Evolutionary conservation across 345 rosid species (phyloP).

Genomic region (Salix koriyanagi): DNA sequence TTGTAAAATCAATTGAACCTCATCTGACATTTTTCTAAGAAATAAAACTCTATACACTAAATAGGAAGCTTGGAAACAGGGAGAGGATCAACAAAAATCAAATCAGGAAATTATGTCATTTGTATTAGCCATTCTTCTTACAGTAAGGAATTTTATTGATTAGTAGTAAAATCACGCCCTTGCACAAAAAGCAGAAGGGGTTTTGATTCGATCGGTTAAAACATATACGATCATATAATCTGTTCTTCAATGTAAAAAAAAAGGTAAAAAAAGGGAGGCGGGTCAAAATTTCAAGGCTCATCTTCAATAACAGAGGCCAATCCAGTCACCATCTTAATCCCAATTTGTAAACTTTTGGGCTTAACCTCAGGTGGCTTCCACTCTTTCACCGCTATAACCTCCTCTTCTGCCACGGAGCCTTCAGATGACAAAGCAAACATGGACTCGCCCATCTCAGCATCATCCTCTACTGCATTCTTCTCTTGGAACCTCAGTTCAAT

Average conservation of each 20-base stretch:
- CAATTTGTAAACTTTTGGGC: slow-evolving; percentile 38
- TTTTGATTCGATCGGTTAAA: slow-evolving; percentile 12
- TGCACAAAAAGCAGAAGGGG: slow-evolving; percentile 48
- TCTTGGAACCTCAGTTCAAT: background rate
- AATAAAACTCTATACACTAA: background rate
- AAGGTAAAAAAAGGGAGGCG: background rate
- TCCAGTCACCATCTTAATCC: slow-evolving; percentile 47
- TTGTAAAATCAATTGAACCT: no score
- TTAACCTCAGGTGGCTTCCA: slow-evolving; percentile 48
- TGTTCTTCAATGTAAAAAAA: background rate
- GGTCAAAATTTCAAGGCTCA: slow-evolving; percentile 19
- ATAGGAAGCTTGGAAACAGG: background rate
- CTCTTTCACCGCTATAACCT: slow-evolving; percentile 12
- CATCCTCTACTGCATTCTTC: background rate
- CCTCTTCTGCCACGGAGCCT: slow-evolving; percentile 24
- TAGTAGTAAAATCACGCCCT: slow-evolving; percentile 40
- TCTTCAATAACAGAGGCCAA: slow-evolving; percentile 52
- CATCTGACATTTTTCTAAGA: background rate
- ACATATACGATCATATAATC: slow-evolving; percentile 11
- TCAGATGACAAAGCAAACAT: slow-evolving; percentile 8
- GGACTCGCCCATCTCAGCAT: slow-evolving; percentile 10
- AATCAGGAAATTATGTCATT: background rate
- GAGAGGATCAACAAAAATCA: background rate
- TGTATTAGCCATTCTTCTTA: slow-evolving; percentile 2
- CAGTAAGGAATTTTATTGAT: slow-evolving; percentile 22